A percentile compares a stretch with the other conserved stretches of the same genome.
phyloP scores from a whole-genome alignment of 2,329 filamentous ascomycete species.

The Akanthomyces muscarius region DNA sequence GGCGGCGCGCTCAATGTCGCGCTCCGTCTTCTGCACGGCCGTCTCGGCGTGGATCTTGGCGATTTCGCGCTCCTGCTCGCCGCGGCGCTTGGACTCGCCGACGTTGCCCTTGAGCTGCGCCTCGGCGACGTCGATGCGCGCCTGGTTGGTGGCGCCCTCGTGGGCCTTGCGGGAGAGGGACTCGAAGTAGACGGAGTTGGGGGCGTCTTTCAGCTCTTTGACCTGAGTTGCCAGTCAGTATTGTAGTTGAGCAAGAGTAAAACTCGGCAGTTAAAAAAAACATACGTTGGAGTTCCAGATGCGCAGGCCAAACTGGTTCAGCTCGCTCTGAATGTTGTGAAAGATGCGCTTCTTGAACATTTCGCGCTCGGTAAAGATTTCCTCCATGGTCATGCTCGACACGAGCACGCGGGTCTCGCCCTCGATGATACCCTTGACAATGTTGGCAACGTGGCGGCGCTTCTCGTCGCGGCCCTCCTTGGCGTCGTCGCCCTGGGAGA shows the following conservation, averaged over 20 bases:
- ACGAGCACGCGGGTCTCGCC: slow-evolving; percentile 82
- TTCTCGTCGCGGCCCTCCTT: slow-evolving; percentile 37
- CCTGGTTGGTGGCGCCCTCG: slow-evolving; percentile 79
- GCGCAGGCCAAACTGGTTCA: slow-evolving; percentile 74
- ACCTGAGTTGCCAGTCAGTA: slow-evolving; percentile 31
- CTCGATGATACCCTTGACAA: slow-evolving; percentile 87
- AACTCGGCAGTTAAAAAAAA: not conserved
- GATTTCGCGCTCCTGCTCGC: slow-evolving; percentile 78
- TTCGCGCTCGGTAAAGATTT: slow-evolving; percentile 75
- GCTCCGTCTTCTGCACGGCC: slow-evolving; percentile 77
- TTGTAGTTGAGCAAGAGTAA: not conserved
- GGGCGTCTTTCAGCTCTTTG: slow-evolving; percentile 82
- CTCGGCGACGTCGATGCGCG: slow-evolving; percentile 62
- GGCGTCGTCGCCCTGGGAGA: slow-evolving; percentile 62
- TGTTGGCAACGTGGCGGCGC: slow-evolving; percentile 67
- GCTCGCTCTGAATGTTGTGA: slow-evolving; percentile 71
- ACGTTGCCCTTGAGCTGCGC: slow-evolving; percentile 65
- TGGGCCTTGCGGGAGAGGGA: slow-evolving; percentile 79
- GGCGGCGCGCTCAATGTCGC: slow-evolving; percentile 73
- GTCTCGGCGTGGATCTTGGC: slow-evolving; percentile 86
- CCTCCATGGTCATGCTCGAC: slow-evolving; percentile 88
- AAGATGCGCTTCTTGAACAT: slow-evolving; percentile 74
- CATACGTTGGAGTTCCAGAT: slow-evolving; percentile 63
- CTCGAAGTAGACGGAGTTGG: slow-evolving; percentile 76
- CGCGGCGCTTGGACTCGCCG: slow-evolving; percentile 72